Evolutionary conservation across 257 asterid species (phyloP), one percentile per base, ranked within the genome.

Genomic region (Henckelia pumila): DNA sequence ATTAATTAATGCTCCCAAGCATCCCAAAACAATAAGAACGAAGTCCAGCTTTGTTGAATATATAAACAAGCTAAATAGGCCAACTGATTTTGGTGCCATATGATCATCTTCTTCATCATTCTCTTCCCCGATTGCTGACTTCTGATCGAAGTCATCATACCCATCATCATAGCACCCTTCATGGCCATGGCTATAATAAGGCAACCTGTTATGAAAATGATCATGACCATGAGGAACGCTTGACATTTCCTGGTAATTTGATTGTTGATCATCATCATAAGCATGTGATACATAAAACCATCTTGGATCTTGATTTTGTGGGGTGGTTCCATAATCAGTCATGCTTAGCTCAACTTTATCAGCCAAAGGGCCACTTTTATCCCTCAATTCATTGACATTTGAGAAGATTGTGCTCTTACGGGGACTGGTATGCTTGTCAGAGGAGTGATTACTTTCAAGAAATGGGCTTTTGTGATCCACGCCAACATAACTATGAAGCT

Each of bases 1-100:
- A 57, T 86, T 86, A 68, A 91, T 83, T 0, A 91, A 50, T 69
- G 96, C 95, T 69, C 97, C 95, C 9, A 88, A 35, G 64, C 92
- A 80, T 53, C 97, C 97, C 59, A 90, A 80, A 28, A 86, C 32
- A 50, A 90, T 83, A 4, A 90, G 82, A 24, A 90, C 9, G 20
- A 84, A 37, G 73, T 90, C 96, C 53, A 84, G 73, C 77, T 75
- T 84, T 26, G 85, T 84, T 14, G 97, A 80, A 68, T 90, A 90
- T 76, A 84, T 88, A 52, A 90, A 90, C 75, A 90, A 73, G 65
- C 88, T 78, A 10, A 88, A 72, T 21, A 90, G 59, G 35, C 96
- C 88, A 4, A 79, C 85, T 5, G 85, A 57, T 68, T 66, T 80
- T 8, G 82, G 78, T 17, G 76, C 68, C 70, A 25, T 63, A 7